Percentiles rank a stretch among this genome's conserved stretches.
Evolutionary conservation across 225 moss, liverwort and hornwort species (phyloP).

Genomic region (Ulota crispa): DNA sequence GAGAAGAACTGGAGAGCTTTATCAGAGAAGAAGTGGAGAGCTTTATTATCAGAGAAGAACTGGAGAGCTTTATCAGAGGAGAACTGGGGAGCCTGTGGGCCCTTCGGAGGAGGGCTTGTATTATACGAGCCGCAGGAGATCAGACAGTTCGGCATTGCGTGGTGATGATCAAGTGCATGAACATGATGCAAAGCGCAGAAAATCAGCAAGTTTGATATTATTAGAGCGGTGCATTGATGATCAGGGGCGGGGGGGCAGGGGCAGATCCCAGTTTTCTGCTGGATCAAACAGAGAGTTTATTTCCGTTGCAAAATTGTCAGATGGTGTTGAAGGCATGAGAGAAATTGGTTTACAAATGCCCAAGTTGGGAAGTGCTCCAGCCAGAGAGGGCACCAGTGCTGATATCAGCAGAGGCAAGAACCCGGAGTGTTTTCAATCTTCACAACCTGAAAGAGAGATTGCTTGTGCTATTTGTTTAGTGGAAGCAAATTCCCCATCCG

Average conservation of each 20-base stretch:
- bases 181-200: conserved; percentile 31
- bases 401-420: conserved; percentile 10
- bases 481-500: conserved; percentile 47
- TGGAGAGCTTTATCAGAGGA: too few relatives aligned
- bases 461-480: conserved; percentile 78
- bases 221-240: conserved; percentile 7
- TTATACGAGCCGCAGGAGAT: conserved; percentile 33
- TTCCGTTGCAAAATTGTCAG: conserved; percentile 30
- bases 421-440: conserved; percentile 32
- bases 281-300: conserved; percentile 17
- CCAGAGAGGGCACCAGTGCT: conserved; percentile 14
- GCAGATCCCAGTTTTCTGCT: conserved; percentile 15
- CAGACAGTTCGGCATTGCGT: conserved; percentile 24
- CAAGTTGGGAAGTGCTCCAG: conserved; percentile 12
- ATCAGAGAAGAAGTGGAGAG: too few relatives aligned
- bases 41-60: too few relatives aligned
- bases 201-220: conserved; percentile 24
- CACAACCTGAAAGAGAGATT: conserved; percentile 49
- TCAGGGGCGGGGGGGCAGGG: conserved; percentile 22
- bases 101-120: conserved; percentile 23
- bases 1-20: too few relatives aligned
- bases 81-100: conserved; percentile 19
- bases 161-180: conserved; percentile 28
- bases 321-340: conserved; percentile 26
- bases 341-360: conserved; percentile 22